Evolutionary conservation across 495 filamentous ascomycete species (phyloP).

Genomic region (Bryoglossum gracile): DNA sequence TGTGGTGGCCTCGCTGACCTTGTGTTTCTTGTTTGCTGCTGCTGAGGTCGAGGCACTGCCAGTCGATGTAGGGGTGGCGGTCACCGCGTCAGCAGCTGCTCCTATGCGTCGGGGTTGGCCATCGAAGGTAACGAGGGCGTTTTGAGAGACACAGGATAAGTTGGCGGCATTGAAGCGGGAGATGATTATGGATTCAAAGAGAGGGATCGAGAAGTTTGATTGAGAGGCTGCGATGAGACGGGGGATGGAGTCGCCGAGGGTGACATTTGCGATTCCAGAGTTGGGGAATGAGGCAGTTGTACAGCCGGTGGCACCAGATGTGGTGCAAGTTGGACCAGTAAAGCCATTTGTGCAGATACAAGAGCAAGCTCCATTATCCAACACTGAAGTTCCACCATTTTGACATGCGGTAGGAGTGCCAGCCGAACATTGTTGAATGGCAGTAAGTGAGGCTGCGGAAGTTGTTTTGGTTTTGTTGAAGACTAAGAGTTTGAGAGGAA

Average conservation of each 20-base stretch:
- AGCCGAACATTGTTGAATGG: conserved; percentile 41
- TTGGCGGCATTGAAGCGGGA: conserved; percentile 66
- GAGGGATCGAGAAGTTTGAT: conserved; percentile 65
- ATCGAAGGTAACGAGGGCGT: conserved; percentile 78
- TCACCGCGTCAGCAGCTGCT: conserved; percentile 22
- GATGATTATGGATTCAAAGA: conserved; percentile 59
- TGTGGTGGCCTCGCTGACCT: conserved; percentile 2
- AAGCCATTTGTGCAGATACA: conserved; percentile 86
- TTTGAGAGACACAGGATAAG: conserved; percentile 72
- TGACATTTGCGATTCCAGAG: conserved; percentile 41
- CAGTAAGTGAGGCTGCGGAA: conserved; percentile 26
- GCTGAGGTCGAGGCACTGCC: background rate
- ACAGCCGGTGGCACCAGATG: conserved; percentile 56
- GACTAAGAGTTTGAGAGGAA: conserved; percentile 78
- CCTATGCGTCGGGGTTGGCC: conserved; percentile 37
- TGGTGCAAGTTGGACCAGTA: conserved; percentile 68
- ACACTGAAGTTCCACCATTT: conserved; percentile 74
- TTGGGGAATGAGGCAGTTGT: conserved; percentile 50
- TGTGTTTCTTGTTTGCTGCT: background rate
- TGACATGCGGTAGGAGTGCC: conserved; percentile 44
- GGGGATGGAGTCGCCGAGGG: conserved; percentile 71
- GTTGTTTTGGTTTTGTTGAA: conserved; percentile 41
- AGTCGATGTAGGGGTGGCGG: conserved; percentile 3
- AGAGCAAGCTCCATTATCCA: conserved; percentile 58
- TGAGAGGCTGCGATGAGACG: conserved; percentile 57